Evolutionary conservation across 2,329 filamentous ascomycete genomes (phyloP), one percentile per base, ranked within the genome.

Genomic region (Cladosporium sp.): DNA sequence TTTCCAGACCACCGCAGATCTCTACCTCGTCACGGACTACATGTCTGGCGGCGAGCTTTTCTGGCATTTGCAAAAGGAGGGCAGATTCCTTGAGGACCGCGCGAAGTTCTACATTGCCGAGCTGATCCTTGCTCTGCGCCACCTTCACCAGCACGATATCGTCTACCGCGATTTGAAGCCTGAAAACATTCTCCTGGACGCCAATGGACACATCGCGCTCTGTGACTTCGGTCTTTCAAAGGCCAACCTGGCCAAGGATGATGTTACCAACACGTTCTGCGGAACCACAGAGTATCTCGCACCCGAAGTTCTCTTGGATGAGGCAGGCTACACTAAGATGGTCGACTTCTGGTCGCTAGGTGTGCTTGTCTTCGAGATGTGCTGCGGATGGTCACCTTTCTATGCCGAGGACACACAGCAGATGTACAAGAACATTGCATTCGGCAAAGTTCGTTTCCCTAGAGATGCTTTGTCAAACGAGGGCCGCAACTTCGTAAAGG

Each of bases 351-450:
- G 94, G 94, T 99, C 94, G 1, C 81, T 99, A 12, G 94, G 94
- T 58, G 94, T 99, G 48, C 80, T 99, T 56, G 94, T 99, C 1
- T 99, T 99, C 68, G 94, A 99, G 74, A 99, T 99, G 94, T 99
- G 94, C 78, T 99, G 94, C 68, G 94, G 94, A 34, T 99, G 94
- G 94, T 97, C 91, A 68, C 94, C 94, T 0, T 99, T 99, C 76
- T 99, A 97, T 67, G 94, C 94, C 57, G 94, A 99, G 70, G 94
- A 99, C 70, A 99, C 94, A 0, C 94, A 99, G 75, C 94, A 99
- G 74, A 99, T 99, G 94, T 99, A 99, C 80, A 99, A 99, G 80
- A 99, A 99, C 77, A 99, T 99, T 71, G 94, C 94, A 0, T 99
- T 99, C 70, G 94, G 94, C 71, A 99, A 99, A 73, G 94, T 99